Base-by-base conservation (phyloP, 306 rosid genomes). In the Sicyos baderoa region DNA sequence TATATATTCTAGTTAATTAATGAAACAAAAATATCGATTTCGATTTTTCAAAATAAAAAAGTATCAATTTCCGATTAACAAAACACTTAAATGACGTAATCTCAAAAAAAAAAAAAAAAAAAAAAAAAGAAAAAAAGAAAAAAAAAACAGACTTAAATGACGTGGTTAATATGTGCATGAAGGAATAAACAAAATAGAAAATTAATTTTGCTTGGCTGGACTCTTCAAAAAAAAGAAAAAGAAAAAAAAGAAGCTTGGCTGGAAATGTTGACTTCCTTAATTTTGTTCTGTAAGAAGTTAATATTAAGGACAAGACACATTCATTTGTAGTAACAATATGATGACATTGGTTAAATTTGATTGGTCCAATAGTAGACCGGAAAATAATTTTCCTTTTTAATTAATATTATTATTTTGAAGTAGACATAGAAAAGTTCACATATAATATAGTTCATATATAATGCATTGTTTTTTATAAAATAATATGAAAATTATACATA, bases 121-220 rank as follows among this genome's bases (percentile, higher is more conserved):
- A n/a, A n/a, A n/a, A n/a, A n/a, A n/a, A n/a, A n/a, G n/a, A n/a
- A n/a, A n/a, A n/a, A n/a, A n/a, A n/a, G n/a, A n/a, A 13, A 45
- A 45, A 1, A 47, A 47, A 47, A 47, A 47, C 13, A 15, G 16
- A 4, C 7, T 32, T n/a, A 29, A 61, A 61, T 32, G 42, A 17
- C 23, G 17, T 8, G 49, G 68, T n/a, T 35, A 61, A 61, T 16
- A 61, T 61, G 68, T 37, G 23, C 47, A 17, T 61, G 68, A 37
- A 61, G 68, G 5, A 35, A 37, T n/a, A 32, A 61, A 61, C 68
- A 61, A n/a, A n/a, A 17, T 16, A 61, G 44, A 58, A 58, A 58
- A 14, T 58, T 58, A 58, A 58, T 48, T 14, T 1, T 61, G 68
- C 68, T 16, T n/a, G 0, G 68, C 49, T 61, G 68, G 15, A 61